Evolutionary conservation across 116 monocot species (phyloP).

Genomic region (Papilionanthe hybrid): DNA sequence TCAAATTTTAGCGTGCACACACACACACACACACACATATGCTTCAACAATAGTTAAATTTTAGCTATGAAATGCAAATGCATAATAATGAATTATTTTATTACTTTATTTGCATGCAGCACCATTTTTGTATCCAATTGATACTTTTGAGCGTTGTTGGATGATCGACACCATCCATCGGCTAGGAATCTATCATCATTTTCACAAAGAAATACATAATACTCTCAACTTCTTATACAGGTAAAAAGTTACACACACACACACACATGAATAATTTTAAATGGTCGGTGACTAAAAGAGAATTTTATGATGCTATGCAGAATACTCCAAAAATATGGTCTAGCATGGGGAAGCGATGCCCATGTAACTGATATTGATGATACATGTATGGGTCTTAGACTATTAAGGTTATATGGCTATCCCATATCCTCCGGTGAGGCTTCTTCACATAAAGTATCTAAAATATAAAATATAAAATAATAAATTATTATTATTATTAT

Average conservation of each 20-base stretch:
- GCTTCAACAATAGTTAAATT: too few relatives aligned
- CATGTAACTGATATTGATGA: conserved; percentile 20
- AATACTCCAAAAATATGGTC: conserved; percentile 18
- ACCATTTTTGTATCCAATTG: conserved; percentile 20
- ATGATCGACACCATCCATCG: conserved; percentile 22
- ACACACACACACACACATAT: too few relatives aligned
- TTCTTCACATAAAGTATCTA: not conserved
- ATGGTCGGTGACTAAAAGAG: not conserved
- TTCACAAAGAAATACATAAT: conserved; percentile 16
- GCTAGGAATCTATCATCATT: conserved; percentile 27
- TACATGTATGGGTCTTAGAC: conserved; percentile 25
- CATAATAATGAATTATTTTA: not conserved
- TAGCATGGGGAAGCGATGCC: conserved; percentile 21
- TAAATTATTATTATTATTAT: too few relatives aligned
- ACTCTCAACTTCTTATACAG: conserved; percentile 17
- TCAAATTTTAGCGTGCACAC: too few relatives aligned
- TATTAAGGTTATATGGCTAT: conserved; percentile 21
- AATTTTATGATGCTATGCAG: not conserved
- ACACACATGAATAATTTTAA: not conserved
- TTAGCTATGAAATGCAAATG: too few relatives aligned
- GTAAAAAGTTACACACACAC: not conserved
- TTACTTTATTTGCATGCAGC: not conserved
- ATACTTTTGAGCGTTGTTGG: conserved; percentile 24
- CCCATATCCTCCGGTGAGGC: conserved; percentile 15
- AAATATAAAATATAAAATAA: too few relatives aligned